Conservation (phyloP, 768 basidiomycete species). For the Macrocybe gigantea region DNA sequence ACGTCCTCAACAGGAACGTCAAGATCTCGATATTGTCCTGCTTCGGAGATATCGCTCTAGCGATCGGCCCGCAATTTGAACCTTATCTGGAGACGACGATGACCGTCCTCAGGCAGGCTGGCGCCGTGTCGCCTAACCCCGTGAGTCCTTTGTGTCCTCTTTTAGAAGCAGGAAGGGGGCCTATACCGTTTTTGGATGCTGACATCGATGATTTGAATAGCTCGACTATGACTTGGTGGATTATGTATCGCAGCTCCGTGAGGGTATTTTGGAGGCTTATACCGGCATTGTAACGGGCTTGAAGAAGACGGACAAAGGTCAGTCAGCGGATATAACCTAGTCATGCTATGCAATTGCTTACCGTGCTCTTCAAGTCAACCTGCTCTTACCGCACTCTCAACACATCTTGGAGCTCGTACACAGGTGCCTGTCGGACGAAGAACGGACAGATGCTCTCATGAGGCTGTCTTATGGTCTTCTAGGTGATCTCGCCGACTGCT, state of each 20-base stretch:
- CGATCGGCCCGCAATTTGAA: slow-evolving; percentile 80
- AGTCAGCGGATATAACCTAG: slow-evolving; percentile 6
- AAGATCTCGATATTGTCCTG: slow-evolving; percentile 95
- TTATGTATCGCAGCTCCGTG: slow-evolving; percentile 84
- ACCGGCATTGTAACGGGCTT: slow-evolving; percentile 90
- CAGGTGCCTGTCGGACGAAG: slow-evolving; percentile 73
- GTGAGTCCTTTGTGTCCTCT: slow-evolving; percentile 35
- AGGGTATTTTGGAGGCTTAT: slow-evolving; percentile 95
- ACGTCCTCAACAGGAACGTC: slow-evolving; percentile 86
- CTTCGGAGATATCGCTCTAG: slow-evolving; percentile 95
- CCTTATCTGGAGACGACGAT: slow-evolving; percentile 89
- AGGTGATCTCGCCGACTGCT: slow-evolving; percentile 90
- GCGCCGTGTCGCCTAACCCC: slow-evolving; percentile 80
- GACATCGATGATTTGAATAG: slow-evolving; percentile 23
- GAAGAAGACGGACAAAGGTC: slow-evolving; percentile 79
- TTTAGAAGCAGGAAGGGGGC: not conserved
- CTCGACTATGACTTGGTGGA: slow-evolving; percentile 89
- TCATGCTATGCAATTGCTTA: slow-evolving; percentile 6
- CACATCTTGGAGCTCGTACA: slow-evolving; percentile 79
- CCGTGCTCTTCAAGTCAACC: slow-evolving; percentile 22
- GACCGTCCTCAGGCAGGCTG: slow-evolving; percentile 88
- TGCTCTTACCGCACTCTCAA: slow-evolving; percentile 66
- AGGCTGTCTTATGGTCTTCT: slow-evolving; percentile 79
- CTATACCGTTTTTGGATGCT: not conserved
- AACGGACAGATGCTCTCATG: slow-evolving; percentile 72